A percentile compares a stretch with the other conserved stretches of the same genome.
These are phyloP conservation scores for Alloteropsis angusta DNA, from an alignment of 202 grass and related monocot genomes.

Conservation along the genomic window DNA sequence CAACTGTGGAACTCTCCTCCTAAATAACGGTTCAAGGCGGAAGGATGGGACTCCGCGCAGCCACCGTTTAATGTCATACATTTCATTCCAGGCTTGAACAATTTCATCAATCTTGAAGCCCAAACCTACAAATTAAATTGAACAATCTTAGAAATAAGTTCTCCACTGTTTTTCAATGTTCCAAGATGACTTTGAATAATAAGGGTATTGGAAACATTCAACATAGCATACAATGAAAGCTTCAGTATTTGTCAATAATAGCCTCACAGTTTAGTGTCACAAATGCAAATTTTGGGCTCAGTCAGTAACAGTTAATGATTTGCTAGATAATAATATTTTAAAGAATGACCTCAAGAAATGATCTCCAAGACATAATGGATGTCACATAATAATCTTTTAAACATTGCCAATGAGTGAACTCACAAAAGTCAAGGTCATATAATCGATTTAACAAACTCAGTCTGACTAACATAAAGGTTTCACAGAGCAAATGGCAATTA, in stretches of 20 bases:
- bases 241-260: background rate
- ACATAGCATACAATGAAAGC: background rate
- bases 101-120: conserved; percentile 88
- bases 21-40: conserved; percentile 73
- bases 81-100: conserved; percentile 85
- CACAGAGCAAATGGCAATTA: background rate
- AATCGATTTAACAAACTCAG: background rate
- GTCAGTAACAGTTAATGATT: background rate
- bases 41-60: conserved; percentile 62
- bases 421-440: background rate
- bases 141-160: conserved; percentile 12
- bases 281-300: background rate
- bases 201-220: background rate
- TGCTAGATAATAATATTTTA: background rate
- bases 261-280: background rate
- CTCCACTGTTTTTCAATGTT: background rate
- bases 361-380: background rate
- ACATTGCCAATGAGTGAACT: conserved; percentile 1
- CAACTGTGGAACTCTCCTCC: conserved; percentile 60
- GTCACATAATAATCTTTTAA: background rate
- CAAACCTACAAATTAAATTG: conserved; percentile 45
- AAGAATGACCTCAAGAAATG: background rate
- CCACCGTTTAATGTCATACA: conserved; percentile 87
- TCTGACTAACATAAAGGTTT: background rate
- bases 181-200: background rate